Conservation (phyloP, 192 early-diverging fungal genomes). For the Glomus cerebriforme region DNA sequence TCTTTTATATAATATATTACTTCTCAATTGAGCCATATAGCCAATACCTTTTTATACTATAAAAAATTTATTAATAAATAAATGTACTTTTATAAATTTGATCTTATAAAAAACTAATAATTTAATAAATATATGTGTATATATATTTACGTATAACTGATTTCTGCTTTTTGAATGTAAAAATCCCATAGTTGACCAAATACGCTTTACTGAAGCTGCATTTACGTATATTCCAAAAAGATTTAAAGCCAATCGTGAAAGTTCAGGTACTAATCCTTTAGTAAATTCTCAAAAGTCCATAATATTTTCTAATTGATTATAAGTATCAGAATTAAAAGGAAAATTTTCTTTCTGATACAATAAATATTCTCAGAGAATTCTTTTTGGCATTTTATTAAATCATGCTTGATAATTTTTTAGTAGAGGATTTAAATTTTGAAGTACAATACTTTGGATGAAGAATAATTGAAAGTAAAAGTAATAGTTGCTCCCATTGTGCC, state of each 20-base stretch:
- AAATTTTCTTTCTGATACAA: too few relatives aligned
- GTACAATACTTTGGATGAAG: background rate
- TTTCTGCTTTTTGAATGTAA: background rate
- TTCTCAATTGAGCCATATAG: constrained; percentile 8
- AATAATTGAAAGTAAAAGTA: background rate
- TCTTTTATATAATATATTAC: constrained; percentile 12
- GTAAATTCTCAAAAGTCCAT: background rate
- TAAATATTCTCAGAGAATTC: too few relatives aligned
- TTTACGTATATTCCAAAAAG: background rate
- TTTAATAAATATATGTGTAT: background rate
- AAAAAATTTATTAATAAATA: background rate
- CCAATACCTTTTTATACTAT: background rate
- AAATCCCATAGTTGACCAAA: background rate
- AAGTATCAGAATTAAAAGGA: constrained; percentile 8
- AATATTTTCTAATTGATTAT: constrained; percentile 7
- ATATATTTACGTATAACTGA: background rate
- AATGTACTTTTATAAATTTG: too few relatives aligned
- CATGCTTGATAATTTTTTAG: too few relatives aligned
- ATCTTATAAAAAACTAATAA: background rate
- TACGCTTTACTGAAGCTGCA: background rate
- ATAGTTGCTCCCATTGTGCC: background rate
- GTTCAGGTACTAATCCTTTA: background rate
- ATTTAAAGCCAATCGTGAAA: too few relatives aligned
- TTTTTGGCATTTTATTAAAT: too few relatives aligned
- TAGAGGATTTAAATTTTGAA: background rate